Conservation (phyloP, 805 yeast species). For the Barnettozyma populi region DNA sequence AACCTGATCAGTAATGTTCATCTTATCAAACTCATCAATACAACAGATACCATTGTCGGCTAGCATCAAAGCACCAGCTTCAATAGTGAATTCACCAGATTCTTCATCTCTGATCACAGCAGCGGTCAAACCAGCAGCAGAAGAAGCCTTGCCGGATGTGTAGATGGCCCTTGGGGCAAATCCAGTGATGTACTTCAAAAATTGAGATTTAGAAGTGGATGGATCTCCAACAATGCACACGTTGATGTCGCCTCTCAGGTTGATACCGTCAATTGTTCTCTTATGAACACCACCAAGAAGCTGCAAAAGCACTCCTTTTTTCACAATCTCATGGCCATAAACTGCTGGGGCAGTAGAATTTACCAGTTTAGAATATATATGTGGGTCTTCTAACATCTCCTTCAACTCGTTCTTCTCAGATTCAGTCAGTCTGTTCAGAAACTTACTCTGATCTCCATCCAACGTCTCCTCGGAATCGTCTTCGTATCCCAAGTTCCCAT, state of each 20-base stretch:
- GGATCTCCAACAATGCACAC: constrained; percentile 98
- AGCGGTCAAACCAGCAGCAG: constrained; percentile 98
- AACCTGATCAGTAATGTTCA: constrained; percentile 93
- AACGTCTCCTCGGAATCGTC: constrained; percentile 33
- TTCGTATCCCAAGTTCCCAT: constrained; percentile 32
- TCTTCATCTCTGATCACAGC: constrained; percentile 97
- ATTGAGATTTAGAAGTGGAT: constrained; percentile 94
- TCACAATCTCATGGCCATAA: constrained; percentile 90
- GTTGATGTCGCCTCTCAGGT: constrained; percentile 93
- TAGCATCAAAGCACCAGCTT: constrained; percentile 97
- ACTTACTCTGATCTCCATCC: constrained; percentile 73
- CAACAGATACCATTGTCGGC: constrained; percentile 99
- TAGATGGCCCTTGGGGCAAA: constrained; percentile 93
- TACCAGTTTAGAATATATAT: constrained; percentile 78
- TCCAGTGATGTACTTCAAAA: constrained; percentile 84
- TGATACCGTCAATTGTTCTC: constrained; percentile 87
- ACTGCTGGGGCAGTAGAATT: constrained; percentile 93
- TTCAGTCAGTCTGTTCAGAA: constrained; percentile 69
- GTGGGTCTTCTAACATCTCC: constrained; percentile 85
- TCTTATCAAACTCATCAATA: constrained; percentile 96
- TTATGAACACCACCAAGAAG: constrained; percentile 95
- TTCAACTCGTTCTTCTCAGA: constrained; percentile 81
- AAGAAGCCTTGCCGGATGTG: constrained; percentile 96
- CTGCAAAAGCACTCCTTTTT: constrained; percentile 86
- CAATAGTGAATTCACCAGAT: constrained; percentile 93